Evolutionary conservation across 306 rosid genomes (phyloP).

Genomic region (peach (Prunus persica)): Prunus_persica_NCBIv2 NC_034013.1:14817001-14817500

Average conservation of each 20-base stretch:
- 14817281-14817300: slow-evolving; percentile 68
- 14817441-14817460: slow-evolving; percentile 97
- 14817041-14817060: not conserved
- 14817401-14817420: slow-evolving; percentile 95
- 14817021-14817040: not conserved
- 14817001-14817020: not conserved
- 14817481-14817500: slow-evolving; percentile 88
- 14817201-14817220: not conserved
- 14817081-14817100: not conserved
- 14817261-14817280: slow-evolving; percentile 82
- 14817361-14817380: slow-evolving; percentile 12
- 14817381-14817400: slow-evolving; percentile 73
- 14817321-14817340: slow-evolving; percentile 21
- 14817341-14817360: not conserved
- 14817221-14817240: not conserved
- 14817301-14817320: slow-evolving; percentile 17
- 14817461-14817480: slow-evolving; percentile 87
- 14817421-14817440: slow-evolving; percentile 88
- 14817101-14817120: not conserved
- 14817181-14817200: not conserved
- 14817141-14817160: not conserved
- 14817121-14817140: not conserved
- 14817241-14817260: slow-evolving; percentile 63
- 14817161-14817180: not conserved
- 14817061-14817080: not conserved